Percentiles rank a stretch among this genome's conserved stretches.
These are phyloP conservation scores for Candolleomyces efflorescens DNA, from an alignment of 768 basidiomycete species.

Conservation along the genomic window DNA sequence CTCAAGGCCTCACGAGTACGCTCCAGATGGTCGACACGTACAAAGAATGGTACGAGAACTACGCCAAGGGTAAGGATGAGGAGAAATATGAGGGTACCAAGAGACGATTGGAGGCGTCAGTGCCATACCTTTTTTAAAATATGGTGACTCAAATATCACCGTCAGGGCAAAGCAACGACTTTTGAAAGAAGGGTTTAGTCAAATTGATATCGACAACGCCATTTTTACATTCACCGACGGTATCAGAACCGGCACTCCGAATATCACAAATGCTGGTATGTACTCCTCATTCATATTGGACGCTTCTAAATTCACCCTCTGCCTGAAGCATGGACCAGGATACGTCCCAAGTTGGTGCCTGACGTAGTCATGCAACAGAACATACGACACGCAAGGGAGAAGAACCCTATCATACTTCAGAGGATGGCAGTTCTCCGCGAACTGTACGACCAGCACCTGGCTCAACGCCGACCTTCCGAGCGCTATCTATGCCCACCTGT, in stretches of 20 bases:
- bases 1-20: too few relatives aligned
- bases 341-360: neutral
- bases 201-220: too few relatives aligned
- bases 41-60: too few relatives aligned
- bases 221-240: neutral
- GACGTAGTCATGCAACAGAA: neutral
- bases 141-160: too few relatives aligned
- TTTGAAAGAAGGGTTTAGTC: too few relatives aligned
- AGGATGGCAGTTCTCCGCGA: neutral
- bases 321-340: neutral
- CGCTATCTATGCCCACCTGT: neutral
- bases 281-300: neutral
- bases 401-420: neutral
- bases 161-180: too few relatives aligned
- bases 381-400: neutral
- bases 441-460: neutral
- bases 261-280: neutral
- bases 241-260: neutral
- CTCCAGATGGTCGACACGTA: too few relatives aligned
- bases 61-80: too few relatives aligned
- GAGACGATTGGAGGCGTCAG: too few relatives aligned
- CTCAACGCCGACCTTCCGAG: neutral
- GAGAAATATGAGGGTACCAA: too few relatives aligned
- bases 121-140: too few relatives aligned
- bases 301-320: neutral